Conservation (phyloP, 225 moss, liverwort and hornwort species). For the Sphagnum tenellum region DNA sequence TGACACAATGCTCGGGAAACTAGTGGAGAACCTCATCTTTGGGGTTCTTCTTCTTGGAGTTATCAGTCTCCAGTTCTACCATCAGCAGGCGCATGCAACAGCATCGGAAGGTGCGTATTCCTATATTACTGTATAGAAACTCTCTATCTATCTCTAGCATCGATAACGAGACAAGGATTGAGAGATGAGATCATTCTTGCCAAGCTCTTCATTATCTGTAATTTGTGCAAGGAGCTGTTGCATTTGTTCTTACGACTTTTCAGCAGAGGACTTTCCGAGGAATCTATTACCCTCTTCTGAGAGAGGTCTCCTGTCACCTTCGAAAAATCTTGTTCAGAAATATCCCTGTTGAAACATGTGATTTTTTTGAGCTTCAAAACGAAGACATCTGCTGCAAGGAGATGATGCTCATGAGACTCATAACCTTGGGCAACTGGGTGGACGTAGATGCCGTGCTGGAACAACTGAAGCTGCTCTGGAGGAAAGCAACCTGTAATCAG, state of each 20-base stretch:
- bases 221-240: no score
- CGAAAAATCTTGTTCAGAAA: not conserved
- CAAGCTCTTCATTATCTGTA: no score
- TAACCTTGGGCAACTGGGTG: slow-evolving; percentile 6
- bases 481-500: slow-evolving; percentile 25
- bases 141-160: not conserved
- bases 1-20: slow-evolving; percentile 27
- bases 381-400: not conserved
- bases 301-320: not conserved
- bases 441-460: slow-evolving; percentile 35
- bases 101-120: slow-evolving; percentile 22
- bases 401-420: not conserved
- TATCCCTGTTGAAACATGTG: no score
- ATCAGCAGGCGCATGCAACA: slow-evolving; percentile 16
- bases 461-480: slow-evolving; percentile 51
- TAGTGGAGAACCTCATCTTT: slow-evolving; percentile 12
- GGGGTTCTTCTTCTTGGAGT: slow-evolving; percentile 7
- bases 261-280: not conserved
- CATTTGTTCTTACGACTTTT: no score
- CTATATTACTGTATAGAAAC: not conserved
- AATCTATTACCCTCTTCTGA: not conserved
- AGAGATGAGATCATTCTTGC: no score
- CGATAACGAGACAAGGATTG: no score
- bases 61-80: not conserved
- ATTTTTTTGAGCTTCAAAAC: no score